A percentile compares a stretch with the other conserved stretches of the same genome.
phyloP scores from a whole-genome alignment of 257 asterid species.

The Jacaranda mimosifolia region DNA sequence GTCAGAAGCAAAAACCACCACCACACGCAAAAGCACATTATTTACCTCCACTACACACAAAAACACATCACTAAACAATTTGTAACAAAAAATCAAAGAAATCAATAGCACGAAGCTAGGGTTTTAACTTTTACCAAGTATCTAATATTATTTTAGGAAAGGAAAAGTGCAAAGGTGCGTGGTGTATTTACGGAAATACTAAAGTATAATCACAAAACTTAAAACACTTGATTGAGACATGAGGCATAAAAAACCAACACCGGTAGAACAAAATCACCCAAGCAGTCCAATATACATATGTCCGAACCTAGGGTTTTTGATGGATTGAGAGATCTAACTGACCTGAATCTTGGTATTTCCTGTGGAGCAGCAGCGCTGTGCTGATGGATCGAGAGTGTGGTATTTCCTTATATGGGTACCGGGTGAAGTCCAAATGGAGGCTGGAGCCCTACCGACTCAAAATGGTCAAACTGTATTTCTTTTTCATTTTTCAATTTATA shows the following conservation, averaged over 20 bases:
- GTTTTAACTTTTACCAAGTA: not conserved
- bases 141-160: not conserved
- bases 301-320: slow-evolving; percentile 28
- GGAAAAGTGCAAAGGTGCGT: not conserved
- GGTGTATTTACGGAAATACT: not conserved
- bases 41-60: not conserved
- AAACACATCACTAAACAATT: not conserved
- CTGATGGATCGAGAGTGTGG: not conserved
- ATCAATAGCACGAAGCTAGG: not conserved
- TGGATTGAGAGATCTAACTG: not conserved
- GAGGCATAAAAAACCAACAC: not conserved
- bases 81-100: not conserved
- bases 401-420: not conserved
- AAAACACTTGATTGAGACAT: not conserved
- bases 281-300: not conserved
- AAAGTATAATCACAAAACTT: not conserved
- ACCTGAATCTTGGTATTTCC: slow-evolving; percentile 29
- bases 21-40: not conserved
- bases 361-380: slow-evolving; percentile 11
- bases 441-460: slow-evolving; percentile 25
- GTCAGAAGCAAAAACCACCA: not conserved
- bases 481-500: not conserved
- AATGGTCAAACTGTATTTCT: not conserved
- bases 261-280: not conserved
- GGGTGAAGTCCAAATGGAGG: not conserved